Evolutionary conservation across 2,329 filamentous ascomycete genomes (phyloP).

Genomic region (Elsinoe batatas): DNA sequence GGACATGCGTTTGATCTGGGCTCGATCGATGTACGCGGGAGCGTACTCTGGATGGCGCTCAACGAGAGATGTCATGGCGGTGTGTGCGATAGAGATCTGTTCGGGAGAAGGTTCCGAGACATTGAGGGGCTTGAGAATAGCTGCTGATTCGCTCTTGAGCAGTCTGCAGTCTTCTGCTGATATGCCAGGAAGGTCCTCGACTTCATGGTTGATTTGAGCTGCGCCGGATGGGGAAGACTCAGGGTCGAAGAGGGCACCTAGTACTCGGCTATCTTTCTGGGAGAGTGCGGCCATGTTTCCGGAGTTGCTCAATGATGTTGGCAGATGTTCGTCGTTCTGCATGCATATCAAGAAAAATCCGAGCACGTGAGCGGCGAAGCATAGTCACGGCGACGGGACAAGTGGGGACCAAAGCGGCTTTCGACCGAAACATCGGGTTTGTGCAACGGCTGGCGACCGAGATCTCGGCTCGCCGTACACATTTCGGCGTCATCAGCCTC

Average conservation of each 20-base stretch:
- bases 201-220: not conserved
- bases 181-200: conserved; percentile 9
- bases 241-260: conserved; percentile 32
- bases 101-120: not conserved
- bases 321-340: not conserved
- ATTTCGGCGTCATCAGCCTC: conserved; percentile 4
- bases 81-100: not conserved
- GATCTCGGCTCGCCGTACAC: not conserved
- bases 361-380: not conserved
- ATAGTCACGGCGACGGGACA: not conserved
- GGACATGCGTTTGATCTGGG: conserved; percentile 49
- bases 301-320: no score
- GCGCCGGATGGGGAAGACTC: conserved; percentile 28
- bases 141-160: not conserved
- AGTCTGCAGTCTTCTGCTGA: conserved; percentile 3
- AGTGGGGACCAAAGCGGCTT: not conserved
- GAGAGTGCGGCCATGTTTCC: conserved; percentile 21
- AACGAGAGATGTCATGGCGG: conserved; percentile 37
- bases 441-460: not conserved
- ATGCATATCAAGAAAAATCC: not conserved
- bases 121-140: conserved; percentile 11
- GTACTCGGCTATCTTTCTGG: conserved; percentile 29
- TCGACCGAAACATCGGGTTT: no score
- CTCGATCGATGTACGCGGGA: conserved; percentile 64
- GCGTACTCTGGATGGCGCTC: conserved; percentile 54